Evolutionary conservation across 106 monocot genomes (phyloP), one percentile per base, ranked within the genome.

Genomic region (Amphibolis antarctica): DNA sequence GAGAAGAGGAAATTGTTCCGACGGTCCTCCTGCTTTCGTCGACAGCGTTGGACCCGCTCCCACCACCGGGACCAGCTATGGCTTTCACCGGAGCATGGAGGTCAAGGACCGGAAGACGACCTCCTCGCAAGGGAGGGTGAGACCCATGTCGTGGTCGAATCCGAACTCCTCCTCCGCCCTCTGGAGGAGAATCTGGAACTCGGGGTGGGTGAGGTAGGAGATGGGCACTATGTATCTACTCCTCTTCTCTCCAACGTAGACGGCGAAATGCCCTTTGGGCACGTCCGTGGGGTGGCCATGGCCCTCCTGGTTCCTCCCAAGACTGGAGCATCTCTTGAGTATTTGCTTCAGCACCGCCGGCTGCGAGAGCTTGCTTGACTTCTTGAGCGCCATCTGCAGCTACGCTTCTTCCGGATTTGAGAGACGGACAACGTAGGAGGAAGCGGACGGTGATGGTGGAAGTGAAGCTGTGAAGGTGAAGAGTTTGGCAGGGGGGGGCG

Each of bases 111-210:
- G 62, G 63, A 84, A 80, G 53, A 71, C 77, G 47, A 80, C 68
- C 59, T 84, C 84, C 67, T 80, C 80, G 29, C 84, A 84, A 3
- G 83, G 83, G 46, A 83, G 69, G 28, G 83, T 76, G 53, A 83
- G 69, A 5, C 84, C 84, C 77, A 75, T 80, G 44, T 67, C 80
- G 43, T 84, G 77, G 10, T 80, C 72, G 64, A 84, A 84, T 28
- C 84, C 84, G 47, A 84, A 84, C 77, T 84, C 83, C 59, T 83
- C 79, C 62, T 79, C 83, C 5, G 83, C 78, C 9, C 63, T 53
- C 68, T 55, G 66, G 21, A 83, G 76, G 23, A 83, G 76, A 28
- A 9, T 59, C 58, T 79, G 83, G 65, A 83, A 83, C 69, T 79
- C 79, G 0, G 79, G 79, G 59, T 43, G 45, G 14, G 62, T 24